These are phyloP conservation scores for Sporothrix dimorphospora DNA, from an alignment of 2,329 filamentous ascomycete species.

Conservation along the genomic window DNA sequence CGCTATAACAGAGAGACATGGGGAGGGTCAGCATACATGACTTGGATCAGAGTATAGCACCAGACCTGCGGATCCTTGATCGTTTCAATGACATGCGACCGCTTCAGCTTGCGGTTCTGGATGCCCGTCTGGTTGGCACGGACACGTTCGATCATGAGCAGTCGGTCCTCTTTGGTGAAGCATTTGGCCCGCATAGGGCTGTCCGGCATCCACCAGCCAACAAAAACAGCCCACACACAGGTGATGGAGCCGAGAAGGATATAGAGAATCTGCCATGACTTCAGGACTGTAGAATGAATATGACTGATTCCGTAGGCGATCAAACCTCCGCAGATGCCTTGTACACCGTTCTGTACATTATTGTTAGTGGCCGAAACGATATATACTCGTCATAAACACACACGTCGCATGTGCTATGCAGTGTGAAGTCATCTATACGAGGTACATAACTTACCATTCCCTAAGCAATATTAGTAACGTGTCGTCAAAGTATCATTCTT, in stretches of 20 bases:
- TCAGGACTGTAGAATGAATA: constrained; percentile 56
- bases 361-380: neutral
- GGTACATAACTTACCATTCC: neutral
- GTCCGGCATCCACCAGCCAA: constrained; percentile 67
- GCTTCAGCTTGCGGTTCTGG: constrained; percentile 57
- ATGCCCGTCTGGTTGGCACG: constrained; percentile 64
- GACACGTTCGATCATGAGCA: constrained; percentile 63
- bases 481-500: neutral
- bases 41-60: constrained; percentile 65
- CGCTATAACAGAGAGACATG: neutral
- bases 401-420: too few species aligned
- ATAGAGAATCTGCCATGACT: constrained; percentile 71
- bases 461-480: neutral
- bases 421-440: too few species aligned
- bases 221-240: constrained; percentile 66
- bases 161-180: constrained; percentile 67
- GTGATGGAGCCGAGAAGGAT: constrained; percentile 65
- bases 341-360: constrained; percentile 60
- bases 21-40: constrained; percentile 45
- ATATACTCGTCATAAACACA: too few species aligned
- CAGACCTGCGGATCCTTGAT: constrained; percentile 68
- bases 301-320: constrained; percentile 66
- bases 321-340: constrained; percentile 73
- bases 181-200: constrained; percentile 73
- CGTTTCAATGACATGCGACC: constrained; percentile 53